phyloP scores from a whole-genome alignment of 352 stramenopile species.

The Pythium periplocum region DNA sequence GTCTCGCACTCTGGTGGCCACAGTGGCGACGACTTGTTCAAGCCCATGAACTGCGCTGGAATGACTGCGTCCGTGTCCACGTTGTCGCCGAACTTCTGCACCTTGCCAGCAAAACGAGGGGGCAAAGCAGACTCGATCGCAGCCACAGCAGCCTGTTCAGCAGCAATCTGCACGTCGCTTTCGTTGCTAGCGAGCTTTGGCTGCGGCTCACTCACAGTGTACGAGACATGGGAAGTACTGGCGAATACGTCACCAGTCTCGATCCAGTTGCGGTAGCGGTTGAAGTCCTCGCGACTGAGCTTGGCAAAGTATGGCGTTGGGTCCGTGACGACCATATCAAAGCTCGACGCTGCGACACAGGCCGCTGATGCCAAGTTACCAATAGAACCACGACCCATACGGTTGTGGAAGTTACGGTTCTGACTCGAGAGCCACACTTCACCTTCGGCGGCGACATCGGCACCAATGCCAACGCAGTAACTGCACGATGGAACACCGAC shows the following conservation, averaged over 20 bases:
- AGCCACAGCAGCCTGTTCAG: conserved; percentile 51
- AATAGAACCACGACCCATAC: conserved; percentile 80
- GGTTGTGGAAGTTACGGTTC: conserved; percentile 85
- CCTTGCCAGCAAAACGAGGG: conserved; percentile 55
- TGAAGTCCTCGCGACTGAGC: conserved; percentile 68
- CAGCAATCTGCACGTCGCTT: conserved; percentile 30
- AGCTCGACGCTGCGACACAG: conserved; percentile 69
- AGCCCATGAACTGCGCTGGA: conserved; percentile 75
- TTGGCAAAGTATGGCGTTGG: conserved; percentile 55
- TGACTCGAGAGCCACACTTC: conserved; percentile 81
- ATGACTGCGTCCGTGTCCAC: conserved; percentile 81
- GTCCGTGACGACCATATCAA: conserved; percentile 72
- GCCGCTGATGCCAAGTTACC: conserved; percentile 68
- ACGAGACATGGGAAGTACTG: conserved; percentile 21
- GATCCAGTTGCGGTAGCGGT: conserved; percentile 77
- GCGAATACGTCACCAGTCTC: conserved; percentile 19
- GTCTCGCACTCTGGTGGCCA: conserved; percentile 76
- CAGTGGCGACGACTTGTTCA: conserved; percentile 75
- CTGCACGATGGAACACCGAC: conserved; percentile 74
- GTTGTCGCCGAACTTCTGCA: conserved; percentile 74
- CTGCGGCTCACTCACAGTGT: conserved; percentile 36
- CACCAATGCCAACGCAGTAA: conserved; percentile 79
- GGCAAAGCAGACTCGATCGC: conserved; percentile 49
- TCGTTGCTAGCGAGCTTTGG: conserved; percentile 30
- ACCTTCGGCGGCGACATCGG: conserved; percentile 61